Conservation (phyloP, 805 yeast genomes). For the Hanseniaspora singularis region DNA sequence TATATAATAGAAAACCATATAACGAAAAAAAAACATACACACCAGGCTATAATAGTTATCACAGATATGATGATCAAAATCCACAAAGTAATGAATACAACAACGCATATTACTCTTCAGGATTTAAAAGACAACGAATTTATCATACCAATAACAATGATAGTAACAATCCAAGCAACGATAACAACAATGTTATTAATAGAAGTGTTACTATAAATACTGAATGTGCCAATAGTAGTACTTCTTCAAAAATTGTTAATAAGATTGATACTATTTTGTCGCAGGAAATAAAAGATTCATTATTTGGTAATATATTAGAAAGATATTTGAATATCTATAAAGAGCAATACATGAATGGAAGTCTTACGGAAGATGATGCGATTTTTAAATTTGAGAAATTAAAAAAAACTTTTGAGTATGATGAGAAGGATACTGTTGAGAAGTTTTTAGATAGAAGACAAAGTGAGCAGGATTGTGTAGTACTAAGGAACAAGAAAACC, state of each 20-base stretch:
- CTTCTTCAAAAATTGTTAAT: neutral
- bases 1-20: neutral
- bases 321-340: neutral
- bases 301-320: neutral
- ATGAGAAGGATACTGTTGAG: too few relatives aligned
- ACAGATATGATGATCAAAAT: too few relatives aligned
- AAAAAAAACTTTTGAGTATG: neutral
- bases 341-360: neutral
- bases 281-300: neutral
- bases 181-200: neutral
- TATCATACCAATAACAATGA: too few relatives aligned
- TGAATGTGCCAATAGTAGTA: neutral
- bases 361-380: neutral
- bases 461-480: neutral
- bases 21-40: too few relatives aligned
- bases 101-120: too few relatives aligned
- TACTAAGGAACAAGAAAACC: too few relatives aligned
- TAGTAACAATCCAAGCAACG: neutral
- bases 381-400: conserved; percentile 1
- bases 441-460: neutral
- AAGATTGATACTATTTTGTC: neutral
- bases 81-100: too few relatives aligned
- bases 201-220: neutral
- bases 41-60: too few relatives aligned
- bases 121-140: too few relatives aligned